Conservation (phyloP, 305 asterid genomes). For the Lippia alba region DNA sequence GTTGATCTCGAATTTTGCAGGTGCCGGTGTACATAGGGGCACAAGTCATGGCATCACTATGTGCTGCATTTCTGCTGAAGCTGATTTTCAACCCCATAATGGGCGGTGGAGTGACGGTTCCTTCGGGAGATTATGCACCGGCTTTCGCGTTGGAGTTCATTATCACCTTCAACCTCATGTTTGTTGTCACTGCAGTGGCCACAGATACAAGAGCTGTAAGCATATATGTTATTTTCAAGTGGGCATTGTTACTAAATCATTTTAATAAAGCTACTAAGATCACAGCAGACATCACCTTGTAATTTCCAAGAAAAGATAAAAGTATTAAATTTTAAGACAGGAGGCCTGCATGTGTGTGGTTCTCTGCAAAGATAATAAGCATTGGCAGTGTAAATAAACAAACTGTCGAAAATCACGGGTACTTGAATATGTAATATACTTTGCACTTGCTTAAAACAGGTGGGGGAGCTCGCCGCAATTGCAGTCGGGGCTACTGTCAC, state of each 20-base stretch:
- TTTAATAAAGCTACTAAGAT: not conserved
- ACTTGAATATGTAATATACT: not conserved
- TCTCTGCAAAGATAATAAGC: not conserved
- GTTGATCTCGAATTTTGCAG: slow-evolving; percentile 30
- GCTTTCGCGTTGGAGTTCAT: slow-evolving; percentile 72
- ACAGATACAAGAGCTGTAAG: slow-evolving; percentile 82
- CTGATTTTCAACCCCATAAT: slow-evolving; percentile 58
- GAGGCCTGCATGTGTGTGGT: not conserved
- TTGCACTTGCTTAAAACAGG: slow-evolving; percentile 37
- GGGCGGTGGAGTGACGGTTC: slow-evolving; percentile 78
- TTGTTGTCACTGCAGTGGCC: slow-evolving; percentile 75
- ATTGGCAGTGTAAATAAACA: not conserved
- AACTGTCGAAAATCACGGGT: not conserved
- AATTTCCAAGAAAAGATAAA: slow-evolving; percentile 18
- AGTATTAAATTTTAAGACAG: slow-evolving; percentile 10
- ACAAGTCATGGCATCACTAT: slow-evolving; percentile 63
- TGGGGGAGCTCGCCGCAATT: slow-evolving; percentile 71
- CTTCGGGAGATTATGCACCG: slow-evolving; percentile 52
- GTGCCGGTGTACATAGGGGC: slow-evolving; percentile 69
- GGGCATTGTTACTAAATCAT: not conserved
- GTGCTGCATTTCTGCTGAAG: slow-evolving; percentile 60
- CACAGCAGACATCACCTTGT: slow-evolving; percentile 8
- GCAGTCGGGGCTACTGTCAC: slow-evolving; percentile 78
- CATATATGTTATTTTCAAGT: slow-evolving; percentile 5
- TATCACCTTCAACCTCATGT: slow-evolving; percentile 75